A percentile compares a stretch with the other conserved stretches of the same genome.
Evolutionary conservation across 257 asterid genomes (phyloP).

Genomic region (Plectranthus barbatus): DNA sequence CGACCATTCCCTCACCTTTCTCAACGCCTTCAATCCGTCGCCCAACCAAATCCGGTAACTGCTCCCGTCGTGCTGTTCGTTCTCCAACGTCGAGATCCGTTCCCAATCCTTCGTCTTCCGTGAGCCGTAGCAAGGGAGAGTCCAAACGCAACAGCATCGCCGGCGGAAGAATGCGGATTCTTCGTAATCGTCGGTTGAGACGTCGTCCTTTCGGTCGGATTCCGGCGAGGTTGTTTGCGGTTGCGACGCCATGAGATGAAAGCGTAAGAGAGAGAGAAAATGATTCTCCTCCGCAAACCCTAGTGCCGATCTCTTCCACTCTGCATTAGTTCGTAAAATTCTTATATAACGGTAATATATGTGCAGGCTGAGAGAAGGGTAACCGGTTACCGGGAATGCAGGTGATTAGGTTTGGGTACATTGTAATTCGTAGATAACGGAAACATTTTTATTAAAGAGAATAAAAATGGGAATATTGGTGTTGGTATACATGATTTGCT

Average conservation of each 20-base stretch:
- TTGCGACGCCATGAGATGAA: constrained; percentile 24
- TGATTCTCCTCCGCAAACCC: constrained; percentile 16
- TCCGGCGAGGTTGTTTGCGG: constrained; percentile 18
- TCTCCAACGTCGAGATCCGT: constrained; percentile 17
- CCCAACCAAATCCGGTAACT: too few species aligned
- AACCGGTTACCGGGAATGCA: constrained; percentile 17
- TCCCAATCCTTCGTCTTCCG: constrained; percentile 46
- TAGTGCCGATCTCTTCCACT: neutral
- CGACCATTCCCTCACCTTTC: constrained; percentile 58
- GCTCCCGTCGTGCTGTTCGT: too few species aligned
- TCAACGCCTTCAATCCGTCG: constrained; percentile 21
- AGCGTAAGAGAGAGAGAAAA: neutral
- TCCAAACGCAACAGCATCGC: constrained; percentile 53
- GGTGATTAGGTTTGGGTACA: neutral
- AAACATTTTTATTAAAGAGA: too few species aligned
- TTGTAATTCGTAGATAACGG: neutral
- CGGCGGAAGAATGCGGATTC: constrained; percentile 33
- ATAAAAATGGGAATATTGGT: neutral
- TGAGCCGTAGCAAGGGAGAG: constrained; percentile 40
- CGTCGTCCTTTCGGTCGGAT: constrained; percentile 14
- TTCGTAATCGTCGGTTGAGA: constrained; percentile 22
- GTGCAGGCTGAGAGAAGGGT: neutral
- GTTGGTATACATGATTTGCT: neutral
- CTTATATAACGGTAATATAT: constrained; percentile 5
- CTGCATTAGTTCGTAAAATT: neutral